These are phyloP conservation scores for Monosporascus sp. DNA, from an alignment of 2,329 filamentous ascomycete genomes.

Conservation along the genomic window DNA sequence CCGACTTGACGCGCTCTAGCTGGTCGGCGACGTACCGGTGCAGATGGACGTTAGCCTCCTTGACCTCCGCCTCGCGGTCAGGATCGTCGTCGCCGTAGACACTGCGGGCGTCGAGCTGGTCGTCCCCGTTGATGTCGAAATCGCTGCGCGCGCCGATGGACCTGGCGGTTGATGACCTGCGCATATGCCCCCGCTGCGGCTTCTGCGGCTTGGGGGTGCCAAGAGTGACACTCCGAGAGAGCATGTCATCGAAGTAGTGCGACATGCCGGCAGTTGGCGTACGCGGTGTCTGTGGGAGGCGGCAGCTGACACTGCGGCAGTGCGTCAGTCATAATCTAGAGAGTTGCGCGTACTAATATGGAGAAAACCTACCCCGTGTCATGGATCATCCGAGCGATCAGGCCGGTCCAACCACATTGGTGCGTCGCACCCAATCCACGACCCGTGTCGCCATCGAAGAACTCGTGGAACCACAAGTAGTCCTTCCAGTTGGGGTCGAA, in stretches of 20 bases:
- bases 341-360: background rate
- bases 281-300: slow-evolving; percentile 86
- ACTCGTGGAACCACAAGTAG: slow-evolving; percentile 93
- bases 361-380: slow-evolving; percentile 74
- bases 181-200: slow-evolving; percentile 50
- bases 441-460: slow-evolving; percentile 89
- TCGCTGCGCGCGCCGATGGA: slow-evolving; percentile 83
- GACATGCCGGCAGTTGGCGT: slow-evolving; percentile 78
- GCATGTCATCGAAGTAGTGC: slow-evolving; percentile 93
- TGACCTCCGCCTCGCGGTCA: slow-evolving; percentile 43
- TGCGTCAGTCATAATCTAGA: slow-evolving; percentile 33
- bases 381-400: slow-evolving; percentile 95
- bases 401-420: slow-evolving; percentile 93
- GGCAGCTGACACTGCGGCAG: slow-evolving; percentile 67
- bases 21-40: slow-evolving; percentile 79
- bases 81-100: slow-evolving; percentile 47
- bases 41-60: slow-evolving; percentile 63
- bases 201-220: slow-evolving; percentile 37
- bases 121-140: slow-evolving; percentile 52
- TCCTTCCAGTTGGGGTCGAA: slow-evolving; percentile 93
- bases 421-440: slow-evolving; percentile 87
- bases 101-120: slow-evolving; percentile 38
- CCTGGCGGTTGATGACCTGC: slow-evolving; percentile 74
- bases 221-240: slow-evolving; percentile 49
- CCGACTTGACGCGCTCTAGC: slow-evolving; percentile 64